Conservation (phyloP, 495 filamentous ascomycete genomes). For the Hypoxylon trugodes region DNA sequence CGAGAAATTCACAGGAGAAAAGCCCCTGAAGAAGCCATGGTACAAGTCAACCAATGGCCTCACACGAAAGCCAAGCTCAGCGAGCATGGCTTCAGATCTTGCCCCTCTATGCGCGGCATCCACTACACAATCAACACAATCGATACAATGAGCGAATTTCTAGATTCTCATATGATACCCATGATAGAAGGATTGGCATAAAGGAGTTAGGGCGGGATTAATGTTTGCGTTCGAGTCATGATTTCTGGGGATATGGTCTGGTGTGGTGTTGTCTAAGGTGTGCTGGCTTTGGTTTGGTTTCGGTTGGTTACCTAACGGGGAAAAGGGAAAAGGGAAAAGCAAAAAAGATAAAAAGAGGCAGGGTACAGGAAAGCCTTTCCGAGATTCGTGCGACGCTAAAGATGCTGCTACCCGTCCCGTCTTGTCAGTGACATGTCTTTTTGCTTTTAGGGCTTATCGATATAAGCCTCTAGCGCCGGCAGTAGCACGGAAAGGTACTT, state of each 20-base stretch:
- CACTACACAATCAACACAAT: conserved; percentile 5
- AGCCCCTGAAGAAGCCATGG: conserved; percentile 25
- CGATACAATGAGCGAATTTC: conserved; percentile 14
- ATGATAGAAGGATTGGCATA: background rate
- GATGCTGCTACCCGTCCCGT: background rate
- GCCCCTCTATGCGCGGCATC: conserved; percentile 30
- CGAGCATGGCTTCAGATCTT: conserved; percentile 38
- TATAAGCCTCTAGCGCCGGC: conserved; percentile 6
- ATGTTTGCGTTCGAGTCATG: too few relatives aligned
- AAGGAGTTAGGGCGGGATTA: background rate
- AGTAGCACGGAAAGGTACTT: background rate
- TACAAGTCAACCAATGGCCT: conserved; percentile 28
- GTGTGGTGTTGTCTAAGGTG: too few relatives aligned
- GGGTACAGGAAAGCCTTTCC: background rate
- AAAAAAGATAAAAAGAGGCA: background rate
- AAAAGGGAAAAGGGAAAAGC: background rate
- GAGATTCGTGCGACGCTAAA: conserved; percentile 24
- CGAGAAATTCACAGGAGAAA: conserved; percentile 4
- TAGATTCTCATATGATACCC: conserved; percentile 7
- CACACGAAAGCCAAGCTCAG: conserved; percentile 16
- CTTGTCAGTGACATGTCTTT: background rate
- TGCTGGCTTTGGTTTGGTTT: too few relatives aligned
- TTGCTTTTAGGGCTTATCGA: conserved; percentile 24
- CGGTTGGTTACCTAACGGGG: too few relatives aligned
- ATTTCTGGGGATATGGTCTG: too few relatives aligned